Base-by-base conservation (phyloP, 2,329 filamentous ascomycete genomes). In the Colletotrichum plurivorum region DNA sequence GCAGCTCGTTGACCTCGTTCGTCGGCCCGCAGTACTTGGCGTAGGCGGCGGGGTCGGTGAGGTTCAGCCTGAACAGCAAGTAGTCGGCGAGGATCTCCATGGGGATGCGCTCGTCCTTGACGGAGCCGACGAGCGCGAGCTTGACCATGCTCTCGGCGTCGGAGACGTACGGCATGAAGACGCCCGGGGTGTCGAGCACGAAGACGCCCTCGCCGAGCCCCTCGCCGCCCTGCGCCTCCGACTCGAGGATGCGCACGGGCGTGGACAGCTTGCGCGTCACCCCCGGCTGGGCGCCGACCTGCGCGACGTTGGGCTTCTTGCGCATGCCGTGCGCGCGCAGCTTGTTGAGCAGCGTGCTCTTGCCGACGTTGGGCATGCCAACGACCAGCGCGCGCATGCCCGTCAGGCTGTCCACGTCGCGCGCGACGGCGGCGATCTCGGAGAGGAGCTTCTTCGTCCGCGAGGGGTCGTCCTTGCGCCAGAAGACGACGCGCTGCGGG, bases 361-460 rank as follows among this genome's bases (percentile, higher is more conserved):
- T 99, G 43, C 96, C 96, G 0, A 97, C 94, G 77, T 99, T 99
- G 43, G 96, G 96, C 95, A 99, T 98, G 63, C 96, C 96, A 15
- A 98, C 95, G 1, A 98, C 89, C 79, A 99, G 88, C 65, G 94
- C 89, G 56, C 94, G 89, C 73, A 94, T 88, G n/a, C 94, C 95
- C 8, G 93, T 91, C n/a, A 98, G 82, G 22, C 88, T 88, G 73
- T 90, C 79, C 20, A 79, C 72, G 2, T 71, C 72, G 16, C 61
- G 69, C 18, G 80, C 79, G 18, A 76, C 70, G 46, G 77, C 73
- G 45, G 76, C 78, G 18, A 83, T 76, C 39, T 77, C 75, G 18
- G 71, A 71, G 12, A 89, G 76, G 4, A 89, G 77, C 2, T 73
- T 62, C 5, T 73, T 73, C 10, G 84, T 83, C 36, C 76, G 77